These are phyloP conservation scores for Chrysochromulina parva DNA, from an alignment of 78 protist genomes.

Conservation along the genomic window DNA sequence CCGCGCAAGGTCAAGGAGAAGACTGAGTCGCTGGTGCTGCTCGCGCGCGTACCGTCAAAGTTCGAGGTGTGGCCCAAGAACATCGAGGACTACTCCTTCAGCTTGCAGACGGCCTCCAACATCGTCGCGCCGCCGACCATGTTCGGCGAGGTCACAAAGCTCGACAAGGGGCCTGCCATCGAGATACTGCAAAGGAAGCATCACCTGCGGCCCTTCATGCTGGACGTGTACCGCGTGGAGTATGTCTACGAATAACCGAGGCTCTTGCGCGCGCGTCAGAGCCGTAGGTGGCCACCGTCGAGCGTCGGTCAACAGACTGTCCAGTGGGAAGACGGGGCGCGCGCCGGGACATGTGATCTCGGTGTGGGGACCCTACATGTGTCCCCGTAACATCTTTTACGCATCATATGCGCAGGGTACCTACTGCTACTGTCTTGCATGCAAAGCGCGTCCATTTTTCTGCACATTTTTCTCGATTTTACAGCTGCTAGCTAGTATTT, in stretches of 20 bases:
- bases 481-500: no score
- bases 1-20: slow-evolving; percentile 14
- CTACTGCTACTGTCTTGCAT: no score
- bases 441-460: no score
- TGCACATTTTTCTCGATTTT: no score
- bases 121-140: slow-evolving; percentile 8
- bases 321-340: no score
- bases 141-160: background rate
- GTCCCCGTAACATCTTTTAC: no score
- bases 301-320: no score
- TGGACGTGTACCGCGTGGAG: background rate
- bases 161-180: slow-evolving; percentile 23
- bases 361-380: no score
- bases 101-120: background rate
- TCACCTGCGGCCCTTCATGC: background rate
- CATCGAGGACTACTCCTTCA: background rate
- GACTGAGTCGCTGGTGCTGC: background rate
- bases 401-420: no score
- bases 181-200: background rate
- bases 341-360: no score
- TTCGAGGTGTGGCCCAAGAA: background rate
- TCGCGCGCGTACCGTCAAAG: background rate
- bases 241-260: background rate
- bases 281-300: no score
- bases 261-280: no score